Percentiles rank a stretch among this genome's conserved stretches.
phyloP scores from a whole-genome alignment of 225 moss, liverwort and hornwort genomes.

The Rhytidiadelphus loreus region DNA sequence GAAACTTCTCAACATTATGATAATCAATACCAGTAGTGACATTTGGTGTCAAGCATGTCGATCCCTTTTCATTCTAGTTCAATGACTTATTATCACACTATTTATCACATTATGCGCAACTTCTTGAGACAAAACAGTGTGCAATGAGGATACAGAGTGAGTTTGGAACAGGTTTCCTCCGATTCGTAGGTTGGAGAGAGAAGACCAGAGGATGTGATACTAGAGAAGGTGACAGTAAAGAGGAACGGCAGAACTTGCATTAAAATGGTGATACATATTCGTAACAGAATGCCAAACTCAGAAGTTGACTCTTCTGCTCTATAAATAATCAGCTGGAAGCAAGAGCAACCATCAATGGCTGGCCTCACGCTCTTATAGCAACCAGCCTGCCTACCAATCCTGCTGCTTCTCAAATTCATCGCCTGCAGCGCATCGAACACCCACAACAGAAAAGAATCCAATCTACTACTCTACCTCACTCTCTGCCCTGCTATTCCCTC shows the following conservation, averaged over 20 bases:
- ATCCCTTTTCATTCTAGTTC: not conserved
- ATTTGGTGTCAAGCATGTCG: not conserved
- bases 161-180: not conserved
- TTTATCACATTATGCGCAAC: not conserved
- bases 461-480: not conserved
- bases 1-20: not conserved
- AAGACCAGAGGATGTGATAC: not conserved
- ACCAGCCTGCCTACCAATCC: not conserved
- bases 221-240: not conserved
- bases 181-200: not conserved
- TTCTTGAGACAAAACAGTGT: not conserved
- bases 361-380: slow-evolving; percentile 23
- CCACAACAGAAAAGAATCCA: not conserved
- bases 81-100: not conserved
- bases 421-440: not conserved
- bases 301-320: not conserved
- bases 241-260: not conserved
- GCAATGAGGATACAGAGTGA: not conserved
- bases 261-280: not conserved
- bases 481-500: not conserved
- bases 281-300: not conserved
- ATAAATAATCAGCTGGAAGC: not conserved
- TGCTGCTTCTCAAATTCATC: not conserved
- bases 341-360: not conserved
- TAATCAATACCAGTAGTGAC: not conserved